Percentiles rank a stretch among this genome's conserved stretches.
These are phyloP conservation scores for Candida loeiensis DNA, from an alignment of 805 yeast genomes.

Conservation along the genomic window DNA sequence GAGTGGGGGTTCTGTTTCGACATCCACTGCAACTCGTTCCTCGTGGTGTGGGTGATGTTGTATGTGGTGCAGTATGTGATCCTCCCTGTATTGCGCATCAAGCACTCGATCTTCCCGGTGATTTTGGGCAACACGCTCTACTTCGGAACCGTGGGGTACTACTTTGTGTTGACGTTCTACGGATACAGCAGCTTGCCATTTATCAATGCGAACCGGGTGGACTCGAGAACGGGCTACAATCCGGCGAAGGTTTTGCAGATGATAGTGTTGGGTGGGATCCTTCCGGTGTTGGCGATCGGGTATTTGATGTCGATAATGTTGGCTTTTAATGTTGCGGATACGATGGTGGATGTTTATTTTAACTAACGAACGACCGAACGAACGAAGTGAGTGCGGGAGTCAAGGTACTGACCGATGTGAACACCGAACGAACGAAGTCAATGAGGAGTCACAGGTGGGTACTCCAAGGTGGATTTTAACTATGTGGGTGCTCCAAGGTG, in stretches of 20 bases:
- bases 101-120: conserved; percentile 59
- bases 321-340: conserved; percentile 70
- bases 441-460: too few relatives aligned
- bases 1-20: conserved; percentile 97
- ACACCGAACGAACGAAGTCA: too few relatives aligned
- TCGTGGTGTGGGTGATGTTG: conserved; percentile 71
- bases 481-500: too few relatives aligned
- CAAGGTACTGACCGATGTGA: too few relatives aligned
- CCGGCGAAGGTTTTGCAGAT: conserved; percentile 44
- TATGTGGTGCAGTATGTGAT: conserved; percentile 72
- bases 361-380: too few relatives aligned
- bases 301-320: conserved; percentile 59
- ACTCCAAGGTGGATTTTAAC: too few relatives aligned
- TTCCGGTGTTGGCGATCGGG: conserved; percentile 53
- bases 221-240: conserved; percentile 16
- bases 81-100: conserved; percentile 64
- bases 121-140: conserved; percentile 78
- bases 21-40: conserved; percentile 87
- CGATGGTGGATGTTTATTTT: conserved; percentile 51
- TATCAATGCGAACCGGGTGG: conserved; percentile 15
- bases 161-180: conserved; percentile 75
- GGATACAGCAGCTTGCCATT: conserved; percentile 61
- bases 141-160: conserved; percentile 68
- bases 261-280: conserved; percentile 67
- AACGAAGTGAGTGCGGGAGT: too few relatives aligned